Evolutionary conservation across 176 grass and related monocot genomes (phyloP), one percentile per base, ranked within the genome.

Genomic region (Guadua angustifolia): DNA sequence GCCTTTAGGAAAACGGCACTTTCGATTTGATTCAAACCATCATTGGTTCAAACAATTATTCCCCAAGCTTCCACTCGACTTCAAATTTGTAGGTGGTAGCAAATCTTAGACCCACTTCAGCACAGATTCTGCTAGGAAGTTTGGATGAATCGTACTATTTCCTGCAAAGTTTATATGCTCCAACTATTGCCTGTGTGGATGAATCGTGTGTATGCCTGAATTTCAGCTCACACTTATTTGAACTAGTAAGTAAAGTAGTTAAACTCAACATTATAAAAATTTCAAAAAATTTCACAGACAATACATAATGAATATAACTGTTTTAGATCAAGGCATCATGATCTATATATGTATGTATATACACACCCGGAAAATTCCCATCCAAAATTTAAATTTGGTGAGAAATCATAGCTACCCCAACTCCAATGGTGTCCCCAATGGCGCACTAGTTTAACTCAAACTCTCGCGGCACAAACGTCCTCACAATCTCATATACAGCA

Each of bases 351-450:
- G 5, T 40, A 7, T 40, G 7, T 10, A 18, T 42, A 52, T 29
- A 29, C 29, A 43, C 45, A 12, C 13, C 42, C 43, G 33, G 9
- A 15, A 36, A 58, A 17, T 69, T 83, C 42, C 43, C 16, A 21
- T 71, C 56, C 16, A 36, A 83, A 83, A 38, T 22, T 47, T 57
- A 18, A 58, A 32, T 70, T 58, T 0, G 25, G 39, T 57, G 26
- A 78, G 38, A 85, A 71, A 62, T 79, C 14, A 13, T n/a, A 29
- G 66, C 49, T 6, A 14, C n/a, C 40, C 36, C 75, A 78, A 51
- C 66, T 62, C 83, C 75, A 78, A 63, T 72, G 18, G 0, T 42
- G 32, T 8, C 15, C 15, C 7, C 12, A 40, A 5, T 39, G 35
- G 36, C 33, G 13, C 36, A 16, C 13, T 69, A 22, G 55, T 62